Evolutionary conservation across 495 filamentous ascomycete genomes (phyloP).

Genomic region (Penicillium simplicissimum): DNA sequence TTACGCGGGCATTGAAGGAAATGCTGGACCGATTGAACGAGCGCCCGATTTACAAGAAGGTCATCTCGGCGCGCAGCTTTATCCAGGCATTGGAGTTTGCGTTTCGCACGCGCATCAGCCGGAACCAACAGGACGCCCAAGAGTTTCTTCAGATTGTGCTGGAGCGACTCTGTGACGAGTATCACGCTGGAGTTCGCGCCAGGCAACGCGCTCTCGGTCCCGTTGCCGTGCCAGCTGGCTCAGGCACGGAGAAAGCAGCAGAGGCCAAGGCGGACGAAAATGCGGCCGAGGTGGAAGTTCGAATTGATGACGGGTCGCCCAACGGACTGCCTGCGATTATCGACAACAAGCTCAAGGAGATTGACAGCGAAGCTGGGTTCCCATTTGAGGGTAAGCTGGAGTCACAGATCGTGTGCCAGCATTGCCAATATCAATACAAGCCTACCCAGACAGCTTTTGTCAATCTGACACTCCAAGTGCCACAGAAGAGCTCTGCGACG

Average conservation of each 20-base stretch:
- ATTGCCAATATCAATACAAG: conserved; percentile 85
- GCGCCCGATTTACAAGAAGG: conserved; percentile 89
- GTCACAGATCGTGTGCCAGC: conserved; percentile 89
- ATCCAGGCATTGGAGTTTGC: conserved; percentile 78
- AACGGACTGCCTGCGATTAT: conserved; percentile 45
- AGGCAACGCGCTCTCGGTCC: conserved; percentile 45
- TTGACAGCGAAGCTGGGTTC: conserved; percentile 69
- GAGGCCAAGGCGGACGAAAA: conserved; percentile 23
- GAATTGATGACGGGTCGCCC: conserved; percentile 43
- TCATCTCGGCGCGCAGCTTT: conserved; percentile 81
- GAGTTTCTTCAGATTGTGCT: conserved; percentile 94
- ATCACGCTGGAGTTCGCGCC: conserved; percentile 78
- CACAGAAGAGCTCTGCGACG: conserved; percentile 67
- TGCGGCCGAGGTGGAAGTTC: conserved; percentile 40
- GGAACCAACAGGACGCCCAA: conserved; percentile 97
- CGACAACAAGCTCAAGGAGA: conserved; percentile 45
- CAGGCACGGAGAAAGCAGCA: conserved; percentile 17
- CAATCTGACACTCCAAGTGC: conserved; percentile 88
- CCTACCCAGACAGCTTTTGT: conserved; percentile 83
- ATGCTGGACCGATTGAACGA: conserved; percentile 94
- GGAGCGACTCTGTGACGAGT: conserved; percentile 90
- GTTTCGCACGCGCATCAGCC: conserved; percentile 85
- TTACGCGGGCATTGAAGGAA: conserved; percentile 87
- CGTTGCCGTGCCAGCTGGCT: conserved; percentile 20
- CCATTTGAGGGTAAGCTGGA: conserved; percentile 84